Percentiles rank a stretch among this genome's conserved stretches.
These are phyloP conservation scores for Globisporangium acanthophoron DNA, from an alignment of 352 stramenopile genomes.

Conservation along the genomic window DNA sequence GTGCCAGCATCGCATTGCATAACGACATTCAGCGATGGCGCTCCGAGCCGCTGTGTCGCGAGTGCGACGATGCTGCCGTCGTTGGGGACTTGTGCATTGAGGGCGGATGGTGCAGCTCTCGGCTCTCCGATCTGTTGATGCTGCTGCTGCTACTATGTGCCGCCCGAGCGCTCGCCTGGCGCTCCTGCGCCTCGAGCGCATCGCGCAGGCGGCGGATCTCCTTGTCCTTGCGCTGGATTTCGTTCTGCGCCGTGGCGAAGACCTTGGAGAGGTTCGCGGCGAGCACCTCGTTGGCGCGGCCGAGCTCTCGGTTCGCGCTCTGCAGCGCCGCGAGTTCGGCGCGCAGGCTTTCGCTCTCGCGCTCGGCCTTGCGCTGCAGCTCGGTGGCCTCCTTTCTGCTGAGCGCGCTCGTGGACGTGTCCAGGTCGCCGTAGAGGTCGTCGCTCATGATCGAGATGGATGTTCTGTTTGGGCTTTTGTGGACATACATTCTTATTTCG, in stretches of 20 bases:
- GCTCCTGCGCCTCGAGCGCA: slow-evolving; percentile 23
- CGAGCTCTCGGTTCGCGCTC: slow-evolving; percentile 51
- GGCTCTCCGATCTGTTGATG: no score
- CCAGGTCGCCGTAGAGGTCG: slow-evolving; percentile 77
- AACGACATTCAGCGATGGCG: neutral
- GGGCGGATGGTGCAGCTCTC: neutral
- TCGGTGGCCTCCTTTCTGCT: slow-evolving; percentile 58
- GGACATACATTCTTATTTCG: no score
- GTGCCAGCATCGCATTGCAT: neutral
- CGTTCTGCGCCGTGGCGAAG: slow-evolving; percentile 67
- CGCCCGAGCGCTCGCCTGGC: neutral
- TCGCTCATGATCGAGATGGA: slow-evolving; percentile 16
- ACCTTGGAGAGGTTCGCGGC: slow-evolving; percentile 73
- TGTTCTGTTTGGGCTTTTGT: no score
- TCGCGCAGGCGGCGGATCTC: slow-evolving; percentile 67
- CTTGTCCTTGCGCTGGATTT: slow-evolving; percentile 73
- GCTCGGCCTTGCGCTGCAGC: slow-evolving; percentile 45
- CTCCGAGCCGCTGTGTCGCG: slow-evolving; percentile 4
- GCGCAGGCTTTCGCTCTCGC: slow-evolving; percentile 43
- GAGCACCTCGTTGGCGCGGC: slow-evolving; percentile 48
- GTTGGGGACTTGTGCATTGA: neutral
- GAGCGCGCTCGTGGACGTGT: slow-evolving; percentile 69
- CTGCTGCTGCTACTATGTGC: neutral
- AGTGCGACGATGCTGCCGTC: slow-evolving; percentile 4
- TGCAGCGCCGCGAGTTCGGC: slow-evolving; percentile 60